Base-by-base conservation (phyloP, 345 rosid genomes). In the Rhodomyrtus tomentosa region DNA sequence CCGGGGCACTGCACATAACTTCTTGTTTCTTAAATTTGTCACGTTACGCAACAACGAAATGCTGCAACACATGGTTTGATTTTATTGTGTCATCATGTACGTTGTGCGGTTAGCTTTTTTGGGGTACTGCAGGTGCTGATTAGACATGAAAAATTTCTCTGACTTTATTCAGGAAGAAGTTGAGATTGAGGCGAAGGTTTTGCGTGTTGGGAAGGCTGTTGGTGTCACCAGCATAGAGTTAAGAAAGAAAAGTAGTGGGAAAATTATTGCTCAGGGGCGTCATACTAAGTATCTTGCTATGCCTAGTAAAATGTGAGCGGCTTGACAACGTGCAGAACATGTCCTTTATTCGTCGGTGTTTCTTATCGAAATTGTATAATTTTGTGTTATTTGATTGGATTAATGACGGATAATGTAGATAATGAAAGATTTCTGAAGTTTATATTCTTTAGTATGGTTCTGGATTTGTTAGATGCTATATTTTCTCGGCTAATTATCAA, bases 191-290 rank as follows among this genome's bases (percentile, higher is more conserved):
- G 91, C 91, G 16, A 91, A 84, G 88, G 86, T 87, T 82, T 85
- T 94, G 59, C 94, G 98, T n/a, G 93, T 95, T 11, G 98, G 98
- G 55, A 96, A 95, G 90, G 91, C 94, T 45, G 88, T 96, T 21
- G 99, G 90, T 45, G 99, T 94, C 8, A 91, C 85, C 14, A 93
- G 92, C 48, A 95, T 96, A 29, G 99, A 96, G 87, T 49, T 95
- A 21, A 92, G 96, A 92, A 95, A 95, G 94, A 96, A 94, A 87
- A 88, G 86, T 55, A 93, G 83, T 55, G 98, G 98, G 80, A 96
- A 94, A 89, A 84, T 94, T 52, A 89, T 94, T 15, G 99, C 99
- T 74, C 98, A 93, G 89, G 98, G 98, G 5, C 99, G 98, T 32
- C 99, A 96, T 85, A 95, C 99, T 50, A 95, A 94, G 90, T 96